phyloP scores from a whole-genome alignment of 2,329 filamentous ascomycete genomes.

The Hawksworthiomyces lignivorus region DNA sequence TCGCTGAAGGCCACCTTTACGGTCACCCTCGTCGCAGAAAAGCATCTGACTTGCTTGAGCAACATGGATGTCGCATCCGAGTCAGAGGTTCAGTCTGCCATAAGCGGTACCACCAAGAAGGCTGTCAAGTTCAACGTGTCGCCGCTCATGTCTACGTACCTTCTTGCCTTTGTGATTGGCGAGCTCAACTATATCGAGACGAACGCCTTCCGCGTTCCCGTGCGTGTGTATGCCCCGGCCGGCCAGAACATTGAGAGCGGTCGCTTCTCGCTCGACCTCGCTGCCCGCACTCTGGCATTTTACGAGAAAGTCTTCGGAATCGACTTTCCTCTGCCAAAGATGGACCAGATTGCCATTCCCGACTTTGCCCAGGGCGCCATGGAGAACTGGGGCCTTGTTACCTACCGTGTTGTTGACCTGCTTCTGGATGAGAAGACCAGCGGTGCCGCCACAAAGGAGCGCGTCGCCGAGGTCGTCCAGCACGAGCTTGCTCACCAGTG shows the following conservation, averaged over 20 bases:
- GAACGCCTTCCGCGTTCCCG: conserved; percentile 80
- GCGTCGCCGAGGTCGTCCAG: conserved; percentile 91
- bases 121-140: conserved; percentile 87
- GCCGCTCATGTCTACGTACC: conserved; percentile 91
- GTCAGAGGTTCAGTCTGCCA: conserved; percentile 59
- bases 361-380: conserved; percentile 94
- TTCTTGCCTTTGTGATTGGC: conserved; percentile 87
- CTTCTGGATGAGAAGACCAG: conserved; percentile 88
- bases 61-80: conserved; percentile 93
- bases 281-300: conserved; percentile 81
- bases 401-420: conserved; percentile 86
- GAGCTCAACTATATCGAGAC: conserved; percentile 93
- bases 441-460: conserved; percentile 81
- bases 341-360: conserved; percentile 94
- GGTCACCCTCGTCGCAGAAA: conserved; percentile 83
- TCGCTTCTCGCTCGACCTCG: conserved; percentile 81
- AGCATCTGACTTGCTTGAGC: conserved; percentile 82
- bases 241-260: conserved; percentile 88
- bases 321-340: conserved; percentile 81
- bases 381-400: conserved; percentile 98
- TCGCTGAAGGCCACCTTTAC: conserved; percentile 89
- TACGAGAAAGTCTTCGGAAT: conserved; percentile 93
- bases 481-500: conserved; percentile 92
- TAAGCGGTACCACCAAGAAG: conserved; percentile 62
- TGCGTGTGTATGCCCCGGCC: conserved; percentile 88